Conservation (phyloP, 352 stramenopile genomes). For the Phytophthora agathidicida region DNA sequence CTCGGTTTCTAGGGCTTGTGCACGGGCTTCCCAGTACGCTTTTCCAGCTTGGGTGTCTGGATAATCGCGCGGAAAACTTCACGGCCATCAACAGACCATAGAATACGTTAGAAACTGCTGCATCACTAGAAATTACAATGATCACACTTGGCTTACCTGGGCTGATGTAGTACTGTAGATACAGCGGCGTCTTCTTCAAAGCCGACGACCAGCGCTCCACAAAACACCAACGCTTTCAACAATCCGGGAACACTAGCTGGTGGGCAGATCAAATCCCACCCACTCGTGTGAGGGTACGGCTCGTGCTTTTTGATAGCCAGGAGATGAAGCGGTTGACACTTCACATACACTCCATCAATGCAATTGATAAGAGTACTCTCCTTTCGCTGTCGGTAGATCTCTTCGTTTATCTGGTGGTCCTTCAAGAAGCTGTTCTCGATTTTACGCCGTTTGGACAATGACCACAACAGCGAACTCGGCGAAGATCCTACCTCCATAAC, state of each 20-base stretch:
- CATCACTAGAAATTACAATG: neutral
- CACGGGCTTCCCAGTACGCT: slow-evolving; percentile 57
- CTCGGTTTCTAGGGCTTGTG: slow-evolving; percentile 19
- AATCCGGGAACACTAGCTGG: slow-evolving; percentile 51
- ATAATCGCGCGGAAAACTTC: slow-evolving; percentile 81
- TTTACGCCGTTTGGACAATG: slow-evolving; percentile 42
- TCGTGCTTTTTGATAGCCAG: slow-evolving; percentile 47
- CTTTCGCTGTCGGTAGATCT: slow-evolving; percentile 41
- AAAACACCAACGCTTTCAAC: slow-evolving; percentile 70
- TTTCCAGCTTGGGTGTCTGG: slow-evolving; percentile 67
- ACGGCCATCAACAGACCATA: slow-evolving; percentile 14
- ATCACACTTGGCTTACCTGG: slow-evolving; percentile 35
- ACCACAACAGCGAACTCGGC: slow-evolving; percentile 68
- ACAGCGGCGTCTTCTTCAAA: slow-evolving; percentile 73
- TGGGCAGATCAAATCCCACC: slow-evolving; percentile 71
- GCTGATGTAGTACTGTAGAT: slow-evolving; percentile 50
- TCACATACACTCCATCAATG: neutral
- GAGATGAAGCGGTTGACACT: slow-evolving; percentile 41
- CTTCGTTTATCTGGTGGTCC: slow-evolving; percentile 68
- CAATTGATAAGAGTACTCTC: slow-evolving; percentile 1
- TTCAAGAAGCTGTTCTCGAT: slow-evolving; percentile 46
- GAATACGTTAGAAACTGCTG: slow-evolving; percentile 3
- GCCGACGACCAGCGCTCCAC: slow-evolving; percentile 71
- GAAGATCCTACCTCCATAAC: slow-evolving; percentile 8
- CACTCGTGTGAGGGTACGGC: slow-evolving; percentile 53